Conservation (phyloP, 2,329 filamentous ascomycete genomes). For the Aspergillus transmontanensis region DNA sequence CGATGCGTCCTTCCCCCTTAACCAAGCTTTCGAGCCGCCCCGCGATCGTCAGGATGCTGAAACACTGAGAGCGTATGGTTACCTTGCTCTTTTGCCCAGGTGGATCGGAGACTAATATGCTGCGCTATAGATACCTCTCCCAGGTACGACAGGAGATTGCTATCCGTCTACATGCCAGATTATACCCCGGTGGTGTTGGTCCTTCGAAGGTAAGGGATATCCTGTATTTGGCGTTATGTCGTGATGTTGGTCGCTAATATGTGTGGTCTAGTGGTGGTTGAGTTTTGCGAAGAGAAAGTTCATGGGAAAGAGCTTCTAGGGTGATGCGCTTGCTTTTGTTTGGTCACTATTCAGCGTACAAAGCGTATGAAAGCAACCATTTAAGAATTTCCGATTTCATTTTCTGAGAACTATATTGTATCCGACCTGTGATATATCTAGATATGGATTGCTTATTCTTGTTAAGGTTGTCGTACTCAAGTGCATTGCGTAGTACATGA, state of each 20-base stretch:
- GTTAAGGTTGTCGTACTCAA: background rate
- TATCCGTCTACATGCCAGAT: constrained; percentile 74
- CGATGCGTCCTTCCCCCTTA: constrained; percentile 88
- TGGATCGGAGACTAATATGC: constrained; percentile 1
- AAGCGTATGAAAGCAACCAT: constrained; percentile 21
- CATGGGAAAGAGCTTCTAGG: constrained; percentile 88
- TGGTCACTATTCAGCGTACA: constrained; percentile 11
- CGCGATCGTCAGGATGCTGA: constrained; percentile 87
- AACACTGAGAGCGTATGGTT: constrained; percentile 74
- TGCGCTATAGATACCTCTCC: constrained; percentile 58
- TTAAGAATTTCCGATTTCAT: constrained; percentile 8
- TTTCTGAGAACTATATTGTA: constrained; percentile 2
- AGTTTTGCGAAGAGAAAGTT: constrained; percentile 99
- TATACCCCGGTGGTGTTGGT: constrained; percentile 75
- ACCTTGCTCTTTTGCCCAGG: background rate
- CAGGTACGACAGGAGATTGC: constrained; percentile 95
- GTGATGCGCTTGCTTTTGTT: constrained; percentile 21
- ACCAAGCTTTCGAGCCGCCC: constrained; percentile 94
- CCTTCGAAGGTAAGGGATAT: constrained; percentile 60
- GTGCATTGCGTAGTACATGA: background rate
- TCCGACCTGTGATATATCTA: constrained; percentile 14
- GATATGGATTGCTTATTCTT: background rate
- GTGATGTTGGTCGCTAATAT: constrained; percentile 13
- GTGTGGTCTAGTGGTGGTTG: constrained; percentile 82
- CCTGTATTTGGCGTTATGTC: background rate